These are phyloP conservation scores for Leccinum aurantiacum DNA, from an alignment of 768 basidiomycete genomes.

Conservation along the genomic window DNA sequence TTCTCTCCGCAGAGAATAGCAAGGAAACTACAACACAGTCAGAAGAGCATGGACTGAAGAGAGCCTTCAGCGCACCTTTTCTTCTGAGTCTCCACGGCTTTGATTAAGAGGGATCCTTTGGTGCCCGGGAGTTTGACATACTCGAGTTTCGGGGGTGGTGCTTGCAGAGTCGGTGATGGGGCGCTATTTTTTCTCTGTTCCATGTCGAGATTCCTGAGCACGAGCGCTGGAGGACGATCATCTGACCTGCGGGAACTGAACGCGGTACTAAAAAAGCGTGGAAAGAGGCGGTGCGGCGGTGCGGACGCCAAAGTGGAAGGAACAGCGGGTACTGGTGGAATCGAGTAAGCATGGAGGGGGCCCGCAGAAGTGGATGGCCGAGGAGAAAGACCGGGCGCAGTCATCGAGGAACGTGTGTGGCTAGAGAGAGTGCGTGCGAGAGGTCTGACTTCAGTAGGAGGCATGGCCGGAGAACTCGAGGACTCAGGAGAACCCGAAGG, in stretches of 20 bases:
- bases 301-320: conserved; percentile 33
- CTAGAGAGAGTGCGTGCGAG: conserved; percentile 30
- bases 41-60: neutral
- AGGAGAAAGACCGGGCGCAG: conserved; percentile 13
- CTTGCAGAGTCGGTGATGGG: conserved; percentile 42
- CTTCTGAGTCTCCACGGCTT: conserved; percentile 85
- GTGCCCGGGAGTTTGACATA: conserved; percentile 93
- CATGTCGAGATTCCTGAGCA: conserved; percentile 38
- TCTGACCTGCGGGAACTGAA: conserved; percentile 60
- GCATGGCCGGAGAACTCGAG: conserved; percentile 19
- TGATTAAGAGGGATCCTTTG: conserved; percentile 79
- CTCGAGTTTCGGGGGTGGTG: conserved; percentile 81
- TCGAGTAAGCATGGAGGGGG: conserved; percentile 18
- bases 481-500: conserved; percentile 21
- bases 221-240: conserved; percentile 43
- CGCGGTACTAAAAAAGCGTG: conserved; percentile 67
- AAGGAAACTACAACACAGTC: conserved; percentile 59
- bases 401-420: conserved; percentile 15
- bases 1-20: conserved; percentile 91
- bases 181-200: conserved; percentile 40
- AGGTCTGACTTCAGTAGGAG: conserved; percentile 18
- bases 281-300: conserved; percentile 63
- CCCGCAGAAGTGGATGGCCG: conserved; percentile 39
- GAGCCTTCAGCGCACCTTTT: conserved; percentile 59
- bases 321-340: conserved; percentile 26